These are phyloP conservation scores for Xylariaceae sp. DNA, from an alignment of 2,329 filamentous ascomycete genomes.

Conservation along the genomic window DNA sequence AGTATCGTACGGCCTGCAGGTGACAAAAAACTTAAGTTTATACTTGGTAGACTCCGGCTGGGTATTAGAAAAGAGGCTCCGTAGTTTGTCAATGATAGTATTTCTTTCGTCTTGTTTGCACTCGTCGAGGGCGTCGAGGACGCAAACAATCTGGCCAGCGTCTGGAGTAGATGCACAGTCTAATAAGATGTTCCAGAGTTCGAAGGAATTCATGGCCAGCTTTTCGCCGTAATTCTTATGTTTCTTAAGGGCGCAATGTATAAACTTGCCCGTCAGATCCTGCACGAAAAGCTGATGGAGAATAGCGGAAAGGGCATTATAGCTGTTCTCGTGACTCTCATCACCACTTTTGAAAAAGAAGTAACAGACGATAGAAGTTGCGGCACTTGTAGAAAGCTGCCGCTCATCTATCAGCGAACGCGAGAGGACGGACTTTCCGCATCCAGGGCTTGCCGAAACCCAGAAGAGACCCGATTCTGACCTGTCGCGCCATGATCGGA, in stretches of 20 bases:
- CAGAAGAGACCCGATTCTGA: constrained; percentile 3
- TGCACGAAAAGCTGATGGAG: constrained; percentile 7
- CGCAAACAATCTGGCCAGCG: constrained; percentile 4
- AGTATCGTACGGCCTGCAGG: constrained; percentile 4
- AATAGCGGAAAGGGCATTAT: constrained; percentile 1
- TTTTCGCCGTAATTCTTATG: neutral
- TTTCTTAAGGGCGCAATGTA: neutral
- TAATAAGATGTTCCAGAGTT: constrained; percentile 6
- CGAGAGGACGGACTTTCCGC: constrained; percentile 10
- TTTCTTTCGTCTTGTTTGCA: neutral
- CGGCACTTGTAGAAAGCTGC: neutral
- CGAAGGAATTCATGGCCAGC: constrained; percentile 1
- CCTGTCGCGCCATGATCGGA: neutral
- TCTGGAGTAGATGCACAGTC: neutral
- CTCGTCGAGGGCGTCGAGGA: constrained; percentile 9
- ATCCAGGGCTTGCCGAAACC: constrained; percentile 9
- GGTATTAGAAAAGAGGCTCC: neutral
- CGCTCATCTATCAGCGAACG: constrained; percentile 4
- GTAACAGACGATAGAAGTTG: constrained; percentile 5
- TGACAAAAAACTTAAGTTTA: constrained; percentile 9
- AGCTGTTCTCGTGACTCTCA: neutral
- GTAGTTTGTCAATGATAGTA: neutral
- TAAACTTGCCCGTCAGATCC: neutral
- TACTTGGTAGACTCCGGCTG: neutral
- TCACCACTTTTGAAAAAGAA: constrained; percentile 11